phyloP scores from a whole-genome alignment of 1,284 basidiomycete genomes.

The Hypsizygus ulmarius region DNA sequence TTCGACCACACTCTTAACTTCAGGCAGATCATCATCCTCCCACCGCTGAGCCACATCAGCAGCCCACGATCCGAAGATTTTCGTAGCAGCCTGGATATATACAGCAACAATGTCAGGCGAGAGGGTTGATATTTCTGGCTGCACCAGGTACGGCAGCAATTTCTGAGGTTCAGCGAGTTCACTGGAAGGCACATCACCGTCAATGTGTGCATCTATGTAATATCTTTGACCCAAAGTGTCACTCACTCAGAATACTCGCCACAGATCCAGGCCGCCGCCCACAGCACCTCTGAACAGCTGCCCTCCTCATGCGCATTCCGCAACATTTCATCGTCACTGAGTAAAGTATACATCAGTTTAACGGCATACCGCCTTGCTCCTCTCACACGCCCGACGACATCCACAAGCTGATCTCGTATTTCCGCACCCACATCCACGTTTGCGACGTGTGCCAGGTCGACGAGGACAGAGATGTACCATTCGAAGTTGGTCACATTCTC shows the following conservation, averaged over 20 bases:
- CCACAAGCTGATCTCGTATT: constrained; percentile 82
- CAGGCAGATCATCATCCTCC: constrained; percentile 65
- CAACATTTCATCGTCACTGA: constrained; percentile 77
- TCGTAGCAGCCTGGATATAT: constrained; percentile 81
- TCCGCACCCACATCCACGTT: constrained; percentile 72
- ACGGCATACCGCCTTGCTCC: constrained; percentile 79
- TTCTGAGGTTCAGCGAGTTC: constrained; percentile 71
- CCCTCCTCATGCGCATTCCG: constrained; percentile 58
- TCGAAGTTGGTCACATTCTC: constrained; percentile 90
- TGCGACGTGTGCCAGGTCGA: constrained; percentile 86
- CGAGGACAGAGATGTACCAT: constrained; percentile 93
- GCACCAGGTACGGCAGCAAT: constrained; percentile 66
- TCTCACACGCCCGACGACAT: constrained; percentile 81
- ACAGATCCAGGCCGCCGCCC: constrained; percentile 93
- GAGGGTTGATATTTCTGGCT: constrained; percentile 52
- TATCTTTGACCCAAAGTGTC: constrained; percentile 1
- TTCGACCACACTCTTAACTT: constrained; percentile 61
- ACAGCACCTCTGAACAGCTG: constrained; percentile 78
- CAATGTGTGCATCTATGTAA: constrained; percentile 4
- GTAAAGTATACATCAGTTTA: constrained; percentile 73
- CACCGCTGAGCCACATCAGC: constrained; percentile 73
- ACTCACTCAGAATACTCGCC: constrained; percentile 84
- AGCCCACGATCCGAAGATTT: constrained; percentile 86
- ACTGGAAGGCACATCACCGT: constrained; percentile 33
- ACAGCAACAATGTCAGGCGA: constrained; percentile 64